phyloP scores from a whole-genome alignment of 2,329 filamentous ascomycete species.

The Dothistroma septosporum region DNA sequence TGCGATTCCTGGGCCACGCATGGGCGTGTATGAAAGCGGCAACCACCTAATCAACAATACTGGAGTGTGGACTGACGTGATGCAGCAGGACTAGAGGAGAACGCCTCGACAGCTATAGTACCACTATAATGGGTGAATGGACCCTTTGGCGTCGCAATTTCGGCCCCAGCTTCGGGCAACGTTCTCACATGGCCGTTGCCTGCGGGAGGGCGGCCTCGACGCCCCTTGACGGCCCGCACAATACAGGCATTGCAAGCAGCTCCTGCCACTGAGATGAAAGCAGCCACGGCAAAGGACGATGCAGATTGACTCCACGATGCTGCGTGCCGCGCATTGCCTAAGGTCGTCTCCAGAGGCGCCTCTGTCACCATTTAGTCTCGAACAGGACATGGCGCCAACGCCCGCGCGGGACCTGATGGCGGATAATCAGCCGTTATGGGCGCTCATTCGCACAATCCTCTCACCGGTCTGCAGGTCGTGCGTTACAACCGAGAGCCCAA shows the following conservation, averaged over 20 bases:
- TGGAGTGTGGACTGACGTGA: neutral
- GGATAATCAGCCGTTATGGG: neutral
- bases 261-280: neutral
- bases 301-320: neutral
- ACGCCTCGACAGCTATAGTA: neutral
- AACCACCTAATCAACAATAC: neutral
- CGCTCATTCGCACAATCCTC: conserved; percentile 5
- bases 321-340: neutral
- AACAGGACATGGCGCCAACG: neutral
- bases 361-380: neutral
- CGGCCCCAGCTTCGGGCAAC: neutral
- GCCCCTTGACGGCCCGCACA: neutral
- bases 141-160: neutral
- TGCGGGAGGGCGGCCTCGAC: neutral
- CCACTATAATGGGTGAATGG: no score
- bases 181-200: neutral
- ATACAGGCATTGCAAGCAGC: neutral
- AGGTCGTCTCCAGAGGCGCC: neutral
- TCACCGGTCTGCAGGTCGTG: conserved; percentile 7
- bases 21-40: neutral
- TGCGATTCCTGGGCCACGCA: neutral
- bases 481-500: neutral
- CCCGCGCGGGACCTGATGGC: neutral
- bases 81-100: neutral
- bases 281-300: neutral